Conservation (phyloP, 805 yeast genomes). For the Pichia nanzhaoensis region DNA sequence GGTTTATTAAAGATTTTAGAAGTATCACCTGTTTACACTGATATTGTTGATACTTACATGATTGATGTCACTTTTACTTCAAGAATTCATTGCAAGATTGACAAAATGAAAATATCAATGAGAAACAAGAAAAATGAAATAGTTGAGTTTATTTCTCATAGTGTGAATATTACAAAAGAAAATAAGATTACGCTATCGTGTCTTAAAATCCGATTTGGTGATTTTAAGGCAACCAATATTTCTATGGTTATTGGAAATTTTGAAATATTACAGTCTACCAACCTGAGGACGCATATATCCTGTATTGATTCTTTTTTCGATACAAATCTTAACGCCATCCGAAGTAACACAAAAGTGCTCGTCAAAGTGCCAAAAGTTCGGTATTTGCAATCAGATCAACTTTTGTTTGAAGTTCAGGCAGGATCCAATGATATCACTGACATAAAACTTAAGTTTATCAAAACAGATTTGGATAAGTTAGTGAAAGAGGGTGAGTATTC, state of each 20-base stretch:
- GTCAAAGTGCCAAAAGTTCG: slow-evolving; percentile 21
- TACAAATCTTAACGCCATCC: background rate
- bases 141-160: slow-evolving; percentile 15
- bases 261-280: slow-evolving; percentile 13
- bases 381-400: slow-evolving; percentile 24
- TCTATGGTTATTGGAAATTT: slow-evolving; percentile 20
- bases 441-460: slow-evolving; percentile 18
- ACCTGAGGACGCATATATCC: background rate
- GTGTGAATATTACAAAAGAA: slow-evolving; percentile 6
- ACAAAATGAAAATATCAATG: slow-evolving; percentile 13
- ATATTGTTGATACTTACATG: slow-evolving; percentile 32
- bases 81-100: slow-evolving; percentile 16
- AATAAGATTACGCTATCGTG: slow-evolving; percentile 17
- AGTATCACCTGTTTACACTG: slow-evolving; percentile 27
- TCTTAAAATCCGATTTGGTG: slow-evolving; percentile 18
- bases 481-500: slow-evolving; percentile 16
- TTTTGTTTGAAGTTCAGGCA: slow-evolving; percentile 16
- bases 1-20: background rate
- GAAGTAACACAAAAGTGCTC: slow-evolving; percentile 18
- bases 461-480: slow-evolving; percentile 27
- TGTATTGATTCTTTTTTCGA: slow-evolving; percentile 14
- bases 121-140: slow-evolving; percentile 11
- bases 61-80: slow-evolving; percentile 32
- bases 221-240: slow-evolving; percentile 17
- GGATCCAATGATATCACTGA: slow-evolving; percentile 18